A percentile compares a stretch with the other conserved stretches of the same genome.
These are phyloP conservation scores for Penicillium canescens DNA, from an alignment of 495 filamentous ascomycete species.

Conservation along the genomic window DNA sequence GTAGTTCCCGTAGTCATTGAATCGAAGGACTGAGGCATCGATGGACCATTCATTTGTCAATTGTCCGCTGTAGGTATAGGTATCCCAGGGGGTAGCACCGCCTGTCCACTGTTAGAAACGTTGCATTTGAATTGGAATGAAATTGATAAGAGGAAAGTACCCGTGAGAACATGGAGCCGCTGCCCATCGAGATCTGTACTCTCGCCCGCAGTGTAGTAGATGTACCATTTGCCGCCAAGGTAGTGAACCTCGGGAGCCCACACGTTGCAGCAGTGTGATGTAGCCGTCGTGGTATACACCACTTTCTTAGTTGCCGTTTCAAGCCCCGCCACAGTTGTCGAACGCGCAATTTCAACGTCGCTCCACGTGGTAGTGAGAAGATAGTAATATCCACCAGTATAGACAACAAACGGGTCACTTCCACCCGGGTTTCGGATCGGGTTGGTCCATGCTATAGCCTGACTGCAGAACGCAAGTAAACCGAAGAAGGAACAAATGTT, in stretches of 20 bases:
- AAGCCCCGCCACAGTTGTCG: constrained; percentile 50
- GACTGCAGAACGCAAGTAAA: too few species aligned
- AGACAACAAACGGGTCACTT: constrained; percentile 49
- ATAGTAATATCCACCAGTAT: constrained; percentile 54
- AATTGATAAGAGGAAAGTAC: background rate
- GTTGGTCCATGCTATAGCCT: constrained; percentile 25
- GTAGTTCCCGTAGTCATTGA: constrained; percentile 36
- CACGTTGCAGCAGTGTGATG: constrained; percentile 48
- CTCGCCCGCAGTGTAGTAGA: constrained; percentile 37
- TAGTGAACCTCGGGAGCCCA: constrained; percentile 58
- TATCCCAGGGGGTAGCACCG: constrained; percentile 45
- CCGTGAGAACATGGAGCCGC: constrained; percentile 14
- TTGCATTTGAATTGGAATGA: too few species aligned
- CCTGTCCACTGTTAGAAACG: constrained; percentile 20
- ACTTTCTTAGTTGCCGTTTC: constrained; percentile 46
- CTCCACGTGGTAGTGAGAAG: constrained; percentile 49
- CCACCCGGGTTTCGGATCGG: constrained; percentile 30
- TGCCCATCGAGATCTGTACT: constrained; percentile 11
- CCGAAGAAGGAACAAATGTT: too few species aligned
- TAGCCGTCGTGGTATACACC: constrained; percentile 40
- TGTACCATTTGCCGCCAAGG: constrained; percentile 49
- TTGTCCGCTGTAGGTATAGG: constrained; percentile 17
- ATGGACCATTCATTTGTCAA: constrained; percentile 31
- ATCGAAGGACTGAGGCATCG: constrained; percentile 43
- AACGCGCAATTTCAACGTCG: constrained; percentile 49